A percentile compares a stretch with the other conserved stretches of the same genome.
These are phyloP conservation scores for Lineolata rhizophorae DNA, from an alignment of 495 filamentous ascomycete species.

Conservation along the genomic window DNA sequence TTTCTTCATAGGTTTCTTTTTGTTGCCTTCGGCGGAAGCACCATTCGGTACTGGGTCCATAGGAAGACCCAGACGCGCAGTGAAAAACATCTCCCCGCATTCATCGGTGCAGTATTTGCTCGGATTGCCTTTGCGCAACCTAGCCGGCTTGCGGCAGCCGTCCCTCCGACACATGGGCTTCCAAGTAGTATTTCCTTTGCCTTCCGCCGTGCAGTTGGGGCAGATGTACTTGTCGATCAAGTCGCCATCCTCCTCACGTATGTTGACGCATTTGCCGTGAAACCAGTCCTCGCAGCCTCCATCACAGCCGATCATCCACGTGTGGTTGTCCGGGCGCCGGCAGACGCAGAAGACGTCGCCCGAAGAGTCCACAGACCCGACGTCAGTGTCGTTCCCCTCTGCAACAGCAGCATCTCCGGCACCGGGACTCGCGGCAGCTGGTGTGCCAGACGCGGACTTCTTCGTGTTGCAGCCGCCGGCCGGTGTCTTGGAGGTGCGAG, in stretches of 20 bases:
- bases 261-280: slow-evolving; percentile 44
- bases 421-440: slow-evolving; percentile 14
- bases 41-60: too few species aligned
- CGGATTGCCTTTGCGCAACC: slow-evolving; percentile 20
- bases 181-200: slow-evolving; percentile 37
- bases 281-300: slow-evolving; percentile 57
- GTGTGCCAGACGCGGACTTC: slow-evolving; percentile 19
- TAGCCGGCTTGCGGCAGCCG: slow-evolving; percentile 38
- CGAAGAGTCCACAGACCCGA: slow-evolving; percentile 3
- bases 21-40: slow-evolving; percentile 3
- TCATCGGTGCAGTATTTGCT: slow-evolving; percentile 55
- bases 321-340: slow-evolving; percentile 46
- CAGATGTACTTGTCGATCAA: slow-evolving; percentile 53
- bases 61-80: slow-evolving; percentile 14
- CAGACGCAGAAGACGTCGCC: slow-evolving; percentile 43
- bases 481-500: slow-evolving; percentile 26
- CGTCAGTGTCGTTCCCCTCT: slow-evolving; percentile 23
- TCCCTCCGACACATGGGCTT: slow-evolving; percentile 44
- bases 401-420: slow-evolving; percentile 17
- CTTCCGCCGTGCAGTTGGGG: slow-evolving; percentile 33
- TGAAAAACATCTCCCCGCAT: slow-evolving; percentile 38
- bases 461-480: slow-evolving; percentile 20
- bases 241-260: slow-evolving; percentile 35
- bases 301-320: slow-evolving; percentile 58
- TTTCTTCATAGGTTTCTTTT: slow-evolving; percentile 7